Percentiles rank a stretch among this genome's conserved stretches.
phyloP scores from a whole-genome alignment of 495 filamentous ascomycete genomes.

The Neurospora pannonica region DNA sequence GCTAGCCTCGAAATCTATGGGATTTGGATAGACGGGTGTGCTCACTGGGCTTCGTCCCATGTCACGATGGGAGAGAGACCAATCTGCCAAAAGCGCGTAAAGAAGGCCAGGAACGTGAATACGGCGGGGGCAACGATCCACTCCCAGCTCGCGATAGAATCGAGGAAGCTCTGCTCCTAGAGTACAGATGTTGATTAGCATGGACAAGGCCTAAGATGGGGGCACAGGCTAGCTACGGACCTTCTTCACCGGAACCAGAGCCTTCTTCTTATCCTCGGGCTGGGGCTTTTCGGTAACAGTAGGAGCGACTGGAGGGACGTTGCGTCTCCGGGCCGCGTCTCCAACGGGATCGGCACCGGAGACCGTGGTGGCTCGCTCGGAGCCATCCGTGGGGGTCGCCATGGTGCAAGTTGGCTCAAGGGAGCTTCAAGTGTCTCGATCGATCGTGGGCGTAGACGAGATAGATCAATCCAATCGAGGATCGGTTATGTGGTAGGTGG shows the following conservation, averaged over 20 bases:
- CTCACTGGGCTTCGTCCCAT: conserved; percentile 97
- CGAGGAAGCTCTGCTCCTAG: conserved; percentile 43
- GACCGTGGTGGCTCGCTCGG: conserved; percentile 41
- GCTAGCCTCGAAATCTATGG: conserved; percentile 8
- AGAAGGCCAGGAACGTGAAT: conserved; percentile 81
- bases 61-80: conserved; percentile 92
- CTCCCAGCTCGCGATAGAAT: conserved; percentile 70
- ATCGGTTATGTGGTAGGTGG: conserved; percentile 1
- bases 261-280: conserved; percentile 57
- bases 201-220: background rate
- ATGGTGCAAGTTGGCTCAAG: conserved; percentile 21
- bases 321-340: conserved; percentile 66
- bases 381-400: conserved; percentile 23
- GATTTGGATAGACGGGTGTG: background rate
- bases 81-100: conserved; percentile 93
- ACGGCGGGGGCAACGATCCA: conserved; percentile 78
- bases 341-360: conserved; percentile 55
- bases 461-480: conserved; percentile 1
- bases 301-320: conserved; percentile 46
- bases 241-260: conserved; percentile 36
- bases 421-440: background rate
- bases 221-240: conserved; percentile 25
- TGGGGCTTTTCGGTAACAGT: conserved; percentile 29
- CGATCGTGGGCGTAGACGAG: conserved; percentile 1
- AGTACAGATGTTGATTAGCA: conserved; percentile 8